Percentiles rank a stretch among this genome's conserved stretches.
Evolutionary conservation across 345 rosid species (phyloP).

Genomic region (Microcos paniculata): DNA sequence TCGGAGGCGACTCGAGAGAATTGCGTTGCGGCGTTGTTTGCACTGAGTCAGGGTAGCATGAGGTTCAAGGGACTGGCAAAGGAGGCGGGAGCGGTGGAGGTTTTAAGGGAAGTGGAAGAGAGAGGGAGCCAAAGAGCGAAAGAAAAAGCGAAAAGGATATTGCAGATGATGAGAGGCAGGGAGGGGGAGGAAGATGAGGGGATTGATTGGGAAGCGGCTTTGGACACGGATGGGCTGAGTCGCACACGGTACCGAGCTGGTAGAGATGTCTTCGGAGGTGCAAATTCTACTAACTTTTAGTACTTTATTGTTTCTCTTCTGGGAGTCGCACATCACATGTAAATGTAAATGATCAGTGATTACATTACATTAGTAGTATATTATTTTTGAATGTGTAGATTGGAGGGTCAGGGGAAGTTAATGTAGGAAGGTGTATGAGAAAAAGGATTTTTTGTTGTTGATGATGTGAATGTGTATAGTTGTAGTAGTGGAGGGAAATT

Average conservation of each 20-base stretch:
- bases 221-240: conserved; percentile 52
- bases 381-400: too few species aligned
- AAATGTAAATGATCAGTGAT: too few species aligned
- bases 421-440: too few species aligned
- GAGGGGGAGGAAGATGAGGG: conserved; percentile 40
- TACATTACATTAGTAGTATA: too few species aligned
- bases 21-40: conserved; percentile 59
- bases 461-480: too few species aligned
- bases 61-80: conserved; percentile 78
- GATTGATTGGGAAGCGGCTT: conserved; percentile 57
- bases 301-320: not conserved
- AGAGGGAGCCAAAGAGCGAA: conserved; percentile 47
- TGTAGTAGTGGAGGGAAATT: too few species aligned
- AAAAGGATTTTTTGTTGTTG: too few species aligned
- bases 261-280: conserved; percentile 23
- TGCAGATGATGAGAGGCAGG: conserved; percentile 53
- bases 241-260: conserved; percentile 46
- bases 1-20: conserved; percentile 56
- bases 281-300: conserved; percentile 51
- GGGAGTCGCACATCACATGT: too few species aligned
- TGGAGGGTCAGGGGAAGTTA: too few species aligned
- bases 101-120: conserved; percentile 51
- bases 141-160: conserved; percentile 60
- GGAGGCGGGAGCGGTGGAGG: conserved; percentile 53
- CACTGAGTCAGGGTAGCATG: conserved; percentile 59